Evolutionary conservation across 1,139 yeast species (phyloP).

Genomic region (Yamadazyma mexicana): DNA sequence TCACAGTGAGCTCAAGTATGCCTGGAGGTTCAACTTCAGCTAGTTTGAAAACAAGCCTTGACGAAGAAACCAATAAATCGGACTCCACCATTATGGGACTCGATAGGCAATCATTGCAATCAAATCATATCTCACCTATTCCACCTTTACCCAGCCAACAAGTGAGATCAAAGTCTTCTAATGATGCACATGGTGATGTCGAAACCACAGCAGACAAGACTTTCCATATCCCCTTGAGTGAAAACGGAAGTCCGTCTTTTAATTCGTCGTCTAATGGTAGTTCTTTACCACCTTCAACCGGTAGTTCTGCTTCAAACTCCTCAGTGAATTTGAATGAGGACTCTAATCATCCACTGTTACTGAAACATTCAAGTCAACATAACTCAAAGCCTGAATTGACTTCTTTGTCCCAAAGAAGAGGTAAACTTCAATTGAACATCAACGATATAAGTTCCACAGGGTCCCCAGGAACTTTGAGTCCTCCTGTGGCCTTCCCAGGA

Average conservation of each 20-base stretch:
- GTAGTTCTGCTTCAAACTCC: slow-evolving; percentile 5
- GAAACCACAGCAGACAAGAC: not conserved
- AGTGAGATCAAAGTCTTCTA: slow-evolving; percentile 16
- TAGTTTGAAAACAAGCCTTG: not conserved
- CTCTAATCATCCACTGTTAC: not conserved
- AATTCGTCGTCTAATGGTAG: slow-evolving; percentile 1
- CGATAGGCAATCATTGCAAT: not conserved
- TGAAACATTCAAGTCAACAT: not conserved
- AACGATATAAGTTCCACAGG: slow-evolving; percentile 22
- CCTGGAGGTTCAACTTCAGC: not conserved
- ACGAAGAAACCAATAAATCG: slow-evolving; percentile 9
- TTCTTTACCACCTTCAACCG: slow-evolving; percentile 6
- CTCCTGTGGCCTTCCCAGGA: slow-evolving; percentile 14
- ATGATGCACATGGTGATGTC: slow-evolving; percentile 13
- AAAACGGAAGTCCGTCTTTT: not conserved
- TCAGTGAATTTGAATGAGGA: slow-evolving; percentile 5
- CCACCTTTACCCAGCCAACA: slow-evolving; percentile 17
- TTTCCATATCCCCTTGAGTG: not conserved
- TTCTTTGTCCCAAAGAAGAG: slow-evolving; percentile 61
- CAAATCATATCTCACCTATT: slow-evolving; percentile 12
- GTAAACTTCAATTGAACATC: slow-evolving; percentile 54
- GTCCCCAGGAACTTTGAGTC: slow-evolving; percentile 13
- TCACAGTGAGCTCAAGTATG: not conserved
- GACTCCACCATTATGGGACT: slow-evolving; percentile 5
- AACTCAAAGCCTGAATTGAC: slow-evolving; percentile 4